Evolutionary conservation across 345 rosid species (phyloP).

Genomic region (Citrus medica): DNA sequence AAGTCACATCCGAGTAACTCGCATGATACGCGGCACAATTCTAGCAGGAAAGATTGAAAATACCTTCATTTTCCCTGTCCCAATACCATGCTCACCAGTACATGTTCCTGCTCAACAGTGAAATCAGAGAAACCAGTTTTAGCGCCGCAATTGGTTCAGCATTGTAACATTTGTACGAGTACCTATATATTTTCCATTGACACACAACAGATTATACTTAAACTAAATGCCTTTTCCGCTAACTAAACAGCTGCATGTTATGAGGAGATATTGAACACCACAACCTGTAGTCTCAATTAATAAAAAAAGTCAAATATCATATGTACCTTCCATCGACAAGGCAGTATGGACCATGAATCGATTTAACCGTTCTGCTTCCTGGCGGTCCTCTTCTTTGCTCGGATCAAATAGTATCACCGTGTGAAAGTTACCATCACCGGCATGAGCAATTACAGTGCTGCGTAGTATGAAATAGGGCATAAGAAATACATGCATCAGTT

Average conservation of each 20-base stretch:
- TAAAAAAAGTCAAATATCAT: neutral
- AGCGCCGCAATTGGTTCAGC: constrained; percentile 3
- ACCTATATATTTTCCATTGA: neutral
- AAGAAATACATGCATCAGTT: neutral
- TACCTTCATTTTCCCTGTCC: constrained; percentile 97
- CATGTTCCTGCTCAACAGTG: constrained; percentile 69
- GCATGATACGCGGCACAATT: neutral
- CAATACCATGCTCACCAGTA: constrained; percentile 94
- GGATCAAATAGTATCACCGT: constrained; percentile 77
- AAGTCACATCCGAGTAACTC: neutral
- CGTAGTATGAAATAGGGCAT: constrained; percentile 9
- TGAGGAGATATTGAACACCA: neutral
- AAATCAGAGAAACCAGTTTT: constrained; percentile 1
- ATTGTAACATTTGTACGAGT: neutral
- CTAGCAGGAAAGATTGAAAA: neutral
- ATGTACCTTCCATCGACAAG: constrained; percentile 77
- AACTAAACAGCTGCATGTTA: neutral
- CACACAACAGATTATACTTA: neutral
- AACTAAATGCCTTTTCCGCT: neutral
- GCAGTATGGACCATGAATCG: constrained; percentile 76
- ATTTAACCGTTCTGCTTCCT: constrained; percentile 77
- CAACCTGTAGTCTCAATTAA: neutral
- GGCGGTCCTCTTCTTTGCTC: constrained; percentile 51
- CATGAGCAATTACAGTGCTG: constrained; percentile 89
- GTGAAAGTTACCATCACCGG: constrained; percentile 96